A percentile compares a stretch with the other conserved stretches of the same genome.
Evolutionary conservation across 2,329 filamentous ascomycete species (phyloP).

Genomic region (Aspergillus arachidicola): DNA sequence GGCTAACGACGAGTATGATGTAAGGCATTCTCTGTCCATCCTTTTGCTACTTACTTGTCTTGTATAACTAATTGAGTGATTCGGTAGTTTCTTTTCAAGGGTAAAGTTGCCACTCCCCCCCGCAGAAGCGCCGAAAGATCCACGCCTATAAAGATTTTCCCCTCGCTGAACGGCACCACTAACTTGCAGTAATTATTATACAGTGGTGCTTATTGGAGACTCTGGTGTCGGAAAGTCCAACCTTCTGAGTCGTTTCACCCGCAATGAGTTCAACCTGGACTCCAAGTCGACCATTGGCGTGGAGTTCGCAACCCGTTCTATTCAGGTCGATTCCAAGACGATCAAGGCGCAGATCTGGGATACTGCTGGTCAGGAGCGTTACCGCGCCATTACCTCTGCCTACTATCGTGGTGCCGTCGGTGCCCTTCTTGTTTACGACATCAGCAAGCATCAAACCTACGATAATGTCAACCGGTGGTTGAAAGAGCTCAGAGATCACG

Average conservation of each 20-base stretch:
- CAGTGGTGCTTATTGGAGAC: conserved; percentile 98
- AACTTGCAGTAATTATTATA: conserved; percentile 20
- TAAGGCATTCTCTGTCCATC: conserved; percentile 54
- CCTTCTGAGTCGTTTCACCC: conserved; percentile 97
- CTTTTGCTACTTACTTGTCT: not conserved
- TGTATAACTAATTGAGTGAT: conserved; percentile 20
- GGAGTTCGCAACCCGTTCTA: conserved; percentile 97
- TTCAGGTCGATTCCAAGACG: conserved; percentile 98
- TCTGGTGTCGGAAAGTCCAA: conserved; percentile 99
- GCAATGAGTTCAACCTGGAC: conserved; percentile 99
- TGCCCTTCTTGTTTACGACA: conserved; percentile 97
- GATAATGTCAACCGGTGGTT: conserved; percentile 99
- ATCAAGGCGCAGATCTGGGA: conserved; percentile 99
- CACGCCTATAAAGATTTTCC: conserved; percentile 19
- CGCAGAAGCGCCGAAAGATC: conserved; percentile 23
- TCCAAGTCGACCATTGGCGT: conserved; percentile 99
- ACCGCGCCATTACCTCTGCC: conserved; percentile 97
- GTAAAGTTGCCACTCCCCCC: conserved; percentile 53
- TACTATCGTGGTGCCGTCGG: conserved; percentile 98
- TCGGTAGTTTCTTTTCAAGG: conserved; percentile 95
- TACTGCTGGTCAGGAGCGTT: conserved; percentile 97
- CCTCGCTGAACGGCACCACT: conserved; percentile 16
- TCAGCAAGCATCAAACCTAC: conserved; percentile 99
- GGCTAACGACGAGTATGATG: conserved; percentile 99
- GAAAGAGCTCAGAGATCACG: conserved; percentile 97